Conservation (phyloP, 2,329 filamentous ascomycete genomes). For the Nemania abortiva region DNA sequence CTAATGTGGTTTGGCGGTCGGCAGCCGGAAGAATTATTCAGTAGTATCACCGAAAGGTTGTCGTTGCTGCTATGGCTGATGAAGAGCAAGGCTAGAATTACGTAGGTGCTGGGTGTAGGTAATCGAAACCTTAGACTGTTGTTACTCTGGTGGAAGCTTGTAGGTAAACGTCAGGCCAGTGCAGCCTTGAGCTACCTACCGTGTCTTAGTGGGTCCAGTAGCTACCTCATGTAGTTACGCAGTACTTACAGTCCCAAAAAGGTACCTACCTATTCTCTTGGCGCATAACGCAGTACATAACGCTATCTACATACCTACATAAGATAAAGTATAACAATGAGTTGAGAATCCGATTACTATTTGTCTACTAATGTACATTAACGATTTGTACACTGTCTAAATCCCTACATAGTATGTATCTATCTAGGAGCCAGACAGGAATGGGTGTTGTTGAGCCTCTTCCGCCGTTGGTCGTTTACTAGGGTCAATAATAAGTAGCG, state of each 20-base stretch:
- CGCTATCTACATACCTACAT: too few species aligned
- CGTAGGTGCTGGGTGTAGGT: slow-evolving; percentile 12
- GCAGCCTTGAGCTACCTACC: slow-evolving; percentile 47
- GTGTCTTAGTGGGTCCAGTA: not conserved
- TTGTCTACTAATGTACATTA: too few species aligned
- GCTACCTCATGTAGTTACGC: not conserved
- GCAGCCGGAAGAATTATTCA: not conserved
- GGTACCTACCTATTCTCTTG: not conserved
- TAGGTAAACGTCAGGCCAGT: slow-evolving; percentile 47
- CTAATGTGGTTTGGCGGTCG: not conserved
- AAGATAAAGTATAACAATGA: too few species aligned
- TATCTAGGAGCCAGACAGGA: not conserved
- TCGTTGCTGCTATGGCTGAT: slow-evolving; percentile 5
- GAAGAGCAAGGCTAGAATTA: slow-evolving; percentile 36
- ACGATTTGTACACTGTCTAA: too few species aligned
- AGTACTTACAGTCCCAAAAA: not conserved
- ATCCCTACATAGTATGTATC: too few species aligned
- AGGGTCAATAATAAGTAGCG: slow-evolving; percentile 15
- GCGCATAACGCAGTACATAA: too few species aligned
- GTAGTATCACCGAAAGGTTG: not conserved
- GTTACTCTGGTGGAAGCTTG: slow-evolving; percentile 19
- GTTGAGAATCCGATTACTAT: too few species aligned
- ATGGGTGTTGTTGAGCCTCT: slow-evolving; percentile 11
- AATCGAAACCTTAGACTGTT: not conserved
- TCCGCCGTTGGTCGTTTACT: slow-evolving; percentile 5